Conservation (phyloP, 331 rosid species). For the Ulmus americana region DNA sequence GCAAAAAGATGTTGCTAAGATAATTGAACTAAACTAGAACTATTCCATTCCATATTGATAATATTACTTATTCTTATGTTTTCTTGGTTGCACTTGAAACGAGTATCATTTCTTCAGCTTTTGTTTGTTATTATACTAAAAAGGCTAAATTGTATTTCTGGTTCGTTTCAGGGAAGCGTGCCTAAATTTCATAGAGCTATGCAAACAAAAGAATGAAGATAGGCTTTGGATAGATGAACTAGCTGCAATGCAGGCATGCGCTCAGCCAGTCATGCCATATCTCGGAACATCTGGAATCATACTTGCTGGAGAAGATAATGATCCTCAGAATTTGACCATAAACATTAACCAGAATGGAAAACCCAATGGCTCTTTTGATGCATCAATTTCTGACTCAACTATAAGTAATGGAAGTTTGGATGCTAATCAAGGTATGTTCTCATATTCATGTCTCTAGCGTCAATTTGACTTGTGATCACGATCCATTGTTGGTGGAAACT, state of each 20-base stretch:
- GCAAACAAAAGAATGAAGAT: constrained; percentile 92
- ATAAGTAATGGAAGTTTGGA: constrained; percentile 82
- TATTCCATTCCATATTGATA: neutral
- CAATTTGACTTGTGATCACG: neutral
- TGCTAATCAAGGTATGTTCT: constrained; percentile 57
- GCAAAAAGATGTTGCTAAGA: constrained; percentile 5
- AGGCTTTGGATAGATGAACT: constrained; percentile 89
- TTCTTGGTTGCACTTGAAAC: neutral
- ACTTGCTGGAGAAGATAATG: constrained; percentile 85
- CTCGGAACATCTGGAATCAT: constrained; percentile 72
- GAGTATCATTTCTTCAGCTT: too few species aligned
- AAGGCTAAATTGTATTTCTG: constrained; percentile 14
- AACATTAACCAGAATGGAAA: constrained; percentile 37
- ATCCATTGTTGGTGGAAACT: neutral
- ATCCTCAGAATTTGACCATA: constrained; percentile 27
- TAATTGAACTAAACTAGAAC: constrained; percentile 10
- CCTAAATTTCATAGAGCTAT: constrained; percentile 68
- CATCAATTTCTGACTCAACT: constrained; percentile 58
- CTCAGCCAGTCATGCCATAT: constrained; percentile 69
- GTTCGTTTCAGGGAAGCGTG: constrained; percentile 75
- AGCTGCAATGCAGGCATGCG: constrained; percentile 81
- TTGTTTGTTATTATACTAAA: too few species aligned
- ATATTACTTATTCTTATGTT: neutral
- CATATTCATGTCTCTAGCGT: neutral
- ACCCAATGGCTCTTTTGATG: constrained; percentile 42